Evolutionary conservation across 495 filamentous ascomycete genomes (phyloP).

Genomic region (Aspergillus kassunensis): DNA sequence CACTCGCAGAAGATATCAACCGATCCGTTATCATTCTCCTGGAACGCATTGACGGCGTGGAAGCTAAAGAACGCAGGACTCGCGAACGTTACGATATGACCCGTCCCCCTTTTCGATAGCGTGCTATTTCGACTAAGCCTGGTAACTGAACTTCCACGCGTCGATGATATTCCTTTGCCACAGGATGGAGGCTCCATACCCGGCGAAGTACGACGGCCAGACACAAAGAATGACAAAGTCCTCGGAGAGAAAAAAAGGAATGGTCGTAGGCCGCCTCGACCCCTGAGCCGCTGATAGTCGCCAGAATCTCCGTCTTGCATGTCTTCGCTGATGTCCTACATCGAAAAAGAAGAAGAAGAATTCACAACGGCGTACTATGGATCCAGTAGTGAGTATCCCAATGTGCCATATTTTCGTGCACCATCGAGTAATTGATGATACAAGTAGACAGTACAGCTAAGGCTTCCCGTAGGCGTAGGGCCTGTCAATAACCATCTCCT

Average conservation of each 20-base stretch:
- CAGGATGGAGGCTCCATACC: not conserved
- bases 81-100: slow-evolving; percentile 3
- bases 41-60: slow-evolving; percentile 15
- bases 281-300: slow-evolving; percentile 8
- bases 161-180: slow-evolving; percentile 16
- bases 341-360: too few species aligned
- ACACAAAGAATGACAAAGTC: slow-evolving; percentile 14
- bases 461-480: too few species aligned
- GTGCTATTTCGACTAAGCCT: slow-evolving; percentile 5
- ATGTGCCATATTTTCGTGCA: too few species aligned
- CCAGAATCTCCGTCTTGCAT: slow-evolving; percentile 11
- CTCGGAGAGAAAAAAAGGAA: slow-evolving; percentile 13
- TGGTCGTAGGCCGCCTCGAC: slow-evolving; percentile 13
- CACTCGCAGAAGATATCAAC: slow-evolving; percentile 14
- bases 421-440: too few species aligned
- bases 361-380: too few species aligned
- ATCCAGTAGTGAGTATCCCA: too few species aligned
- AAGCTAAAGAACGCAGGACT: slow-evolving; percentile 15
- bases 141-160: slow-evolving; percentile 2
- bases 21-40: not conserved
- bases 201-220: slow-evolving; percentile 7
- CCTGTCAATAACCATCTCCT: too few species aligned
- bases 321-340: slow-evolving; percentile 8
- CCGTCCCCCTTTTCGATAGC: slow-evolving; percentile 5
- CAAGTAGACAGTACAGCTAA: too few species aligned